Percentiles rank a stretch among this genome's conserved stretches.
These are phyloP conservation scores for Yamadazyma sp. DNA, from an alignment of 805 yeast species.

Conservation along the genomic window DNA sequence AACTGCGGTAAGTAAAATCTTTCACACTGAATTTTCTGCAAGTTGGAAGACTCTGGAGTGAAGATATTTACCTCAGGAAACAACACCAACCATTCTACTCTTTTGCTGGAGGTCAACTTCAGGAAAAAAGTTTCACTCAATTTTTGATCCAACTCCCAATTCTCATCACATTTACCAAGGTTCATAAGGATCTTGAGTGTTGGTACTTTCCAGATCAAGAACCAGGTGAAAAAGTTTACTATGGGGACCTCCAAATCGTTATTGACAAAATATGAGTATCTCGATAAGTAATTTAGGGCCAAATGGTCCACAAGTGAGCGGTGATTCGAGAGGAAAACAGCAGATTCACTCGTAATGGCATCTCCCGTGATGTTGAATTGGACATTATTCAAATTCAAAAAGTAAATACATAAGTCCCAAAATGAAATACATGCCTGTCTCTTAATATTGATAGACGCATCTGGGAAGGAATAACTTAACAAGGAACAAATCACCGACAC, in stretches of 20 bases:
- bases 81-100: slow-evolving; percentile 62
- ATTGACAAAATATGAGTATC: slow-evolving; percentile 20
- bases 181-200: slow-evolving; percentile 46
- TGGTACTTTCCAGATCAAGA: slow-evolving; percentile 61
- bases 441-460: slow-evolving; percentile 19
- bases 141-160: slow-evolving; percentile 55
- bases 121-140: slow-evolving; percentile 37
- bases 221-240: slow-evolving; percentile 72
- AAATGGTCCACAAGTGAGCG: slow-evolving; percentile 66
- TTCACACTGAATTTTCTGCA: slow-evolving; percentile 56
- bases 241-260: slow-evolving; percentile 31
- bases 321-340: slow-evolving; percentile 58
- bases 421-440: slow-evolving; percentile 20
- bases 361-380: slow-evolving; percentile 45
- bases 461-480: slow-evolving; percentile 19
- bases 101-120: slow-evolving; percentile 32
- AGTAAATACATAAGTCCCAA: slow-evolving; percentile 32
- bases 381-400: slow-evolving; percentile 37
- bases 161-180: slow-evolving; percentile 62
- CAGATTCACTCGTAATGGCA: slow-evolving; percentile 31
- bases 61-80: slow-evolving; percentile 86
- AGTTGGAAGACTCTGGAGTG: slow-evolving; percentile 44
- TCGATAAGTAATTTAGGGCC: slow-evolving; percentile 46
- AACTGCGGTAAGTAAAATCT: slow-evolving; percentile 61
- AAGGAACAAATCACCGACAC: slow-evolving; percentile 19